Percentiles rank a stretch among this genome's conserved stretches.
Conservation (phyloP, 257 asterid genomes). For the Solanum boliviense region DNA sequence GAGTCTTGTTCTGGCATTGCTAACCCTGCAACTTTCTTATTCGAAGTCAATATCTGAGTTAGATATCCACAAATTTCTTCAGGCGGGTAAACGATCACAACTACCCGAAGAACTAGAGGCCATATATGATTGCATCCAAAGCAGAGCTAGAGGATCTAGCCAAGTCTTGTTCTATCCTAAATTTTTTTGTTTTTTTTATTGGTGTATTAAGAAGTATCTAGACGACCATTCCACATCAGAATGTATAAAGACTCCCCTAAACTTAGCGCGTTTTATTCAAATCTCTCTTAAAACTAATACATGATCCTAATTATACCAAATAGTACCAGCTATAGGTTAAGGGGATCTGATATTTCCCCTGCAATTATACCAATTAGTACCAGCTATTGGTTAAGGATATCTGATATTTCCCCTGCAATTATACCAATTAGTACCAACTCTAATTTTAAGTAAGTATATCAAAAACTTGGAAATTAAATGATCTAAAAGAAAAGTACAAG, state of each 20-base stretch:
- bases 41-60: constrained; percentile 26
- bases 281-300: background rate
- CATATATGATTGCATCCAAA: background rate
- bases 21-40: constrained; percentile 56
- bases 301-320: background rate
- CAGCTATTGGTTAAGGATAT: background rate
- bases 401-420: background rate
- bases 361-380: no score
- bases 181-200: no score
- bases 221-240: background rate
- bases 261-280: background rate
- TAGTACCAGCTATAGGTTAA: background rate
- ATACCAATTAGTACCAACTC: no score
- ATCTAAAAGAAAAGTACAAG: background rate
- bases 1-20: background rate
- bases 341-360: background rate
- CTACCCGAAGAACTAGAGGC: background rate
- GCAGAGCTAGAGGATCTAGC: background rate
- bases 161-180: background rate
- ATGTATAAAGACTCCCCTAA: background rate
- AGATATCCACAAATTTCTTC: background rate
- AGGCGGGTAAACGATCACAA: background rate
- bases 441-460: no score
- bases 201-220: no score
- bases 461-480: background rate